Percentiles rank a stretch among this genome's conserved stretches.
phyloP scores from a whole-genome alignment of 208 protist species.

The Endotrypanum monterogeii region DNA sequence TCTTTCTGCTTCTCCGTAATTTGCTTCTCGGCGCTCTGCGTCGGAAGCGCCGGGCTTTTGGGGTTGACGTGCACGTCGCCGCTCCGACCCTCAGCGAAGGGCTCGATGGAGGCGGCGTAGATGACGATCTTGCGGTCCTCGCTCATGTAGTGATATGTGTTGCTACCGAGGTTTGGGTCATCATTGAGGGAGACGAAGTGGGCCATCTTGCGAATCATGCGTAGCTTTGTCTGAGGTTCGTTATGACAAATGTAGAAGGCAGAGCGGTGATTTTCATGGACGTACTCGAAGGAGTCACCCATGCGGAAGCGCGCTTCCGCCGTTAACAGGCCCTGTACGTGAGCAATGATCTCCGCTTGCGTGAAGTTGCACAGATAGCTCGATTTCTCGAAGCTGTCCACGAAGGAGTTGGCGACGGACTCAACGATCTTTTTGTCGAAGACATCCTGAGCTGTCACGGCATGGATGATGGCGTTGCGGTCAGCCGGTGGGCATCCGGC shows the following conservation, averaged over 20 bases:
- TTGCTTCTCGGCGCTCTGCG: slow-evolving; percentile 34
- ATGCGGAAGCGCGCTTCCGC: slow-evolving; percentile 51
- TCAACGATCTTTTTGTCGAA: slow-evolving; percentile 56
- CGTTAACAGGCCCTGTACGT: slow-evolving; percentile 68
- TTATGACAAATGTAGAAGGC: slow-evolving; percentile 84
- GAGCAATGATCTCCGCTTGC: slow-evolving; percentile 43
- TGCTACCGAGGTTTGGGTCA: slow-evolving; percentile 32
- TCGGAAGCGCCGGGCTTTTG: slow-evolving; percentile 29
- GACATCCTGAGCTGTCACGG: slow-evolving; percentile 38
- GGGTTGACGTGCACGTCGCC: slow-evolving; percentile 46
- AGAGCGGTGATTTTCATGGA: slow-evolving; percentile 43
- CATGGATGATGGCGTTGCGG: slow-evolving; percentile 31
- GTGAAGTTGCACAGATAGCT: slow-evolving; percentile 54
- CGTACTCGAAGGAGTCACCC: slow-evolving; percentile 71
- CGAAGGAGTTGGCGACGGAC: slow-evolving; percentile 38
- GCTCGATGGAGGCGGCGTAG: slow-evolving; percentile 54
- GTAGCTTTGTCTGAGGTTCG: slow-evolving; percentile 39
- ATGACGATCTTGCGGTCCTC: slow-evolving; percentile 54
- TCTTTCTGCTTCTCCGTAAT: slow-evolving; percentile 44
- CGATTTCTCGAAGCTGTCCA: slow-evolving; percentile 44
- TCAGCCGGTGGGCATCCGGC: slow-evolving; percentile 16
- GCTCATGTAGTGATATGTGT: slow-evolving; percentile 63
- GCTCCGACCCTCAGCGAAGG: slow-evolving; percentile 44
- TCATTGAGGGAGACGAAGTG: slow-evolving; percentile 43
- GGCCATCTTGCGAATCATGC: slow-evolving; percentile 62